Conservation (phyloP, 73 alveolate species). For the Uronychia binucleata region DNA sequence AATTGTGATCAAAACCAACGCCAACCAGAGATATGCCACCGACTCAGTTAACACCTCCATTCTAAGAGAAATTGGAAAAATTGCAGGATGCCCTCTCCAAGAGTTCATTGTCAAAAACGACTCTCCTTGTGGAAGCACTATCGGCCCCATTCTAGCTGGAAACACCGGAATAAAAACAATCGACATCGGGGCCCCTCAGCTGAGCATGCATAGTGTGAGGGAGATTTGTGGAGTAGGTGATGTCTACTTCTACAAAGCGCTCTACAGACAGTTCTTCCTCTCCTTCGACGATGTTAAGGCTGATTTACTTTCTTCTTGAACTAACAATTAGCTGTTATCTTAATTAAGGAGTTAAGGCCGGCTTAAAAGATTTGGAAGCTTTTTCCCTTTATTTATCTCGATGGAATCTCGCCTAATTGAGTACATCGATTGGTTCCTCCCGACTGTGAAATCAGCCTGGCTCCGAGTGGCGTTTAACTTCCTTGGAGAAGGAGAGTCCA, state of each 20-base stretch:
- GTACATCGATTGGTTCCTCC: background rate
- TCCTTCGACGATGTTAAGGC: conserved; percentile 66
- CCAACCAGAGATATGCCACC: conserved; percentile 94
- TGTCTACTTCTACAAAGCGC: conserved; percentile 69
- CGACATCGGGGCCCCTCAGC: conserved; percentile 97
- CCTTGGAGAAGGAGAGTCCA: too few relatives aligned
- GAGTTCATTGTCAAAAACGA: conserved; percentile 97
- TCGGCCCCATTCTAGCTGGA: conserved; percentile 96
- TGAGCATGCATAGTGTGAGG: conserved; percentile 97
- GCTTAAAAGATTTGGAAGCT: background rate
- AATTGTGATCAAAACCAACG: conserved; percentile 90
- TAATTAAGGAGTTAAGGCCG: too few relatives aligned
- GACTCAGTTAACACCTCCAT: conserved; percentile 92
- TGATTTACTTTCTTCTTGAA: conserved; percentile 15
- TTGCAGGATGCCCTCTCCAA: conserved; percentile 86
- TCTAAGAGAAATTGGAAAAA: conserved; percentile 80
- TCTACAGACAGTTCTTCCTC: conserved; percentile 76
- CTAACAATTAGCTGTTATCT: background rate
- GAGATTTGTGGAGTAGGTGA: conserved; percentile 96
- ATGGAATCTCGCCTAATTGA: background rate
- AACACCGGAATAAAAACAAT: conserved; percentile 95
- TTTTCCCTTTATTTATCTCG: background rate
- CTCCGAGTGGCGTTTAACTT: too few relatives aligned
- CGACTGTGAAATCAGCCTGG: background rate
- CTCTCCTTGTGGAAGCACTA: conserved; percentile 97